Base-by-base conservation (phyloP, 208 protist species). In the Acanthamoeba lenticulata region DNA sequence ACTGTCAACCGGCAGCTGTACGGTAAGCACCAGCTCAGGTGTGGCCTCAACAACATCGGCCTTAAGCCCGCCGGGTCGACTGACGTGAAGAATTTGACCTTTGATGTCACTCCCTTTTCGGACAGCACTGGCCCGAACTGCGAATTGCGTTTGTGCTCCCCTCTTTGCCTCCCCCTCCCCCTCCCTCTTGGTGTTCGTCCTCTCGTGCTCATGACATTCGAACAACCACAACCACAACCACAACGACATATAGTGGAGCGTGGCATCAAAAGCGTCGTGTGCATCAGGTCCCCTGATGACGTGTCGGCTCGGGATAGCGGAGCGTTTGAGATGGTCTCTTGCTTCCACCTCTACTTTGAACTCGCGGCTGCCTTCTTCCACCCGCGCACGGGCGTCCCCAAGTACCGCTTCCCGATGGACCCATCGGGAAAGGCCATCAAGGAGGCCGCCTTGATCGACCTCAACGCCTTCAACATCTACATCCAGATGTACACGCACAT, bases 401-500 rank as follows among this genome's bases (percentile, higher is more conserved):
- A 17, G n/a, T 27, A 21, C 45, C 40, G 77, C 0, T 49, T 86
- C 4, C 27, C 38, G 4, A 27, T 2, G 3, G 77, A 40, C 36
- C 7, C 11, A 6, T 15, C 36, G 6, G 42, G n/a, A 32, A 47
- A 47, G n/a, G n/a, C 36, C n/a, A 13, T 32, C 17, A 32, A n/a
- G 65, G 34, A 4, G 2, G 13, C 34, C 7, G 13, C 42, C 13
- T 15, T 27, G 36, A 19, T 86, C 45, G 77, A 86, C 42, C 42
- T 86, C 0, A 9, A 7, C 17, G 40, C 42, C 2, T 49, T 86
- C 77, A 86, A 86, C 77, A 15, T 52, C 34, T 86, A 86, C 24
- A 86, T 86, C 27, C 77, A 49, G 27, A 45, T 86, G 42, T 86
- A 86, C 77, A 86, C 77, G 27, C 32, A 52, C 24, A 57, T 86